Evolutionary conservation across 129 eudicot genomes (phyloP), one percentile per base, ranked within the genome.

Genomic region (Helianthus tuberosus): DNA sequence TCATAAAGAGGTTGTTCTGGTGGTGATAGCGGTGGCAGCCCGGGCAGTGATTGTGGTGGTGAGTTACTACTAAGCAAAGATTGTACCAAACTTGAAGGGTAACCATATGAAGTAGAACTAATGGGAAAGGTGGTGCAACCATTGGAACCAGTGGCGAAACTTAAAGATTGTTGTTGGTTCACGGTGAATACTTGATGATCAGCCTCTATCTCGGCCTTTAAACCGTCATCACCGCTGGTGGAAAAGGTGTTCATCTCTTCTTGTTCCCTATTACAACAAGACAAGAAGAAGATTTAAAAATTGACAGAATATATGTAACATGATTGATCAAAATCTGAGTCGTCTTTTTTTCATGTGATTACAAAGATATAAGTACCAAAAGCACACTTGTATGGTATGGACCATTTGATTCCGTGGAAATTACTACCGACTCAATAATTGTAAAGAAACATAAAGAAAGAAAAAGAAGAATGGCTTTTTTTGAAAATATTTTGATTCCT

Each of bases 11-110:
- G 79, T 36, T 51, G 64, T 49, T 17, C 71, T 39, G 66, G 20
- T 35, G 38, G 66, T 57, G 66, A 32, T 32, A 32, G 36, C 36
- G 4, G 36, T 3, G 36, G 36, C 36, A 5, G 36, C 4, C 36
- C 4, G 8, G 47, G 47, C 2, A 0, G 47, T 43, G 55, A 15
- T 36, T 20, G 67, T 58, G 68, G 78, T 39, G 72, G 74, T 25
- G 83, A 64, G 68, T 82, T 82, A 8, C 47, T 27, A 49, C 58
- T 83, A 35, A 88, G 81, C 41, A 86, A 60, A 53, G 88, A 81
- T 80, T 86, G 88, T 14, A 85, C 72, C 75, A 87, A 64, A 59
- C 82, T 63, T 47, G 87, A 79, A 79, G 88, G 68, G 73, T 79
- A 80, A 67, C 69, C 78, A 59, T 72, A 84, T 15, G 91, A 70